These are phyloP conservation scores for Aspergillus cejpii DNA, from an alignment of 2,329 filamentous ascomycete genomes.

Conservation along the genomic window DNA sequence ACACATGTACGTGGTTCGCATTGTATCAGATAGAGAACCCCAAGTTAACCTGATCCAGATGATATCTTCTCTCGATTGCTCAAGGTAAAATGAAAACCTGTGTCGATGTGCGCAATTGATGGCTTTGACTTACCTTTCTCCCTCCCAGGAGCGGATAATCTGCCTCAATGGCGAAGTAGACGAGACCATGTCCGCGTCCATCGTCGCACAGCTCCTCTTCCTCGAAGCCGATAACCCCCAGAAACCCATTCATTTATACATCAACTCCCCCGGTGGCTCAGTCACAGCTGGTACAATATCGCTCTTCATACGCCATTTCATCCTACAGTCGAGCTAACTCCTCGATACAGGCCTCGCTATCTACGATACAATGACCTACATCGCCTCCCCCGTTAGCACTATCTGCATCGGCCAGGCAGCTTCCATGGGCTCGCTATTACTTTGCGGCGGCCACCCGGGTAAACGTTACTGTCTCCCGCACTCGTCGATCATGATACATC, in stretches of 20 bases:
- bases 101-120: conserved; percentile 5
- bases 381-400: conserved; percentile 83
- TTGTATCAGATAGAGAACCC: conserved; percentile 1
- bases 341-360: conserved; percentile 57
- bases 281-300: conserved; percentile 64
- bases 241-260: conserved; percentile 95
- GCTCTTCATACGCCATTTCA: not conserved
- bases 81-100: conserved; percentile 50
- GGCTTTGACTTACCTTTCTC: conserved; percentile 15
- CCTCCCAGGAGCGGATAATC: conserved; percentile 73
- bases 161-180: conserved; percentile 89
- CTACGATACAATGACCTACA: conserved; percentile 99
- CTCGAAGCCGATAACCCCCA: conserved; percentile 94
- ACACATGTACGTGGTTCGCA: conserved; percentile 58
- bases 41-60: conserved; percentile 44
- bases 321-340: not conserved
- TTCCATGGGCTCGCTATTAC: conserved; percentile 84
- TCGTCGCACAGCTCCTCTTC: conserved; percentile 93
- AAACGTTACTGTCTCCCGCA: conserved; percentile 89
- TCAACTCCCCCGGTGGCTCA: conserved; percentile 90
- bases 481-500: conserved; percentile 93
- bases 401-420: conserved; percentile 93
- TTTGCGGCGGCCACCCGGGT: conserved; percentile 77
- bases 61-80: conserved; percentile 77
- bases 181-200: conserved; percentile 81